Evolutionary conservation across 169 alveolate species (phyloP).

Genomic region (Plasmodium gallinaceum): DNA sequence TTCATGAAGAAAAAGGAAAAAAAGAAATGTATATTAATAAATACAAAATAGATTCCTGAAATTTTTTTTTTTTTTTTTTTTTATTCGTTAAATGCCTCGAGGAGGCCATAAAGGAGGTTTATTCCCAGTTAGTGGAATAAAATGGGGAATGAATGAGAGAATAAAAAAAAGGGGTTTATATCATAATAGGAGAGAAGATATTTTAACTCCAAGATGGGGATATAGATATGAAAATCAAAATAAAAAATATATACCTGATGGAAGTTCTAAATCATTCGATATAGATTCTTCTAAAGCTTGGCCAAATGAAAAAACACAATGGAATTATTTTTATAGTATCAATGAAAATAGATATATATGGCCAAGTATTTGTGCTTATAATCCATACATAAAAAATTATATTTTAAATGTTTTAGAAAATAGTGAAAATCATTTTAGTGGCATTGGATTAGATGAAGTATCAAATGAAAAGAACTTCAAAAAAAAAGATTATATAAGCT

Average conservation of each 20-base stretch:
- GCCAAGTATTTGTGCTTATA: constrained; percentile 82
- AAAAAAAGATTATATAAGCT: constrained; percentile 41
- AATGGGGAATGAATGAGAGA: constrained; percentile 80
- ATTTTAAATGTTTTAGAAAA: constrained; percentile 81
- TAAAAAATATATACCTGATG: constrained; percentile 75
- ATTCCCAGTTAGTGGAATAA: constrained; percentile 85
- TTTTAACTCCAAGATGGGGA: constrained; percentile 87
- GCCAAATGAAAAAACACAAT: constrained; percentile 79
- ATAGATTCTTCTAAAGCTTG: constrained; percentile 79
- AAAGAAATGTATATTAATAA: not conserved
- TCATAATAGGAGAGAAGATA: constrained; percentile 85
- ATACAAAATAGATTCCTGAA: no score
- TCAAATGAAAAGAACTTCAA: constrained; percentile 41
- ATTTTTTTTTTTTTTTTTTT: constrained; percentile 13
- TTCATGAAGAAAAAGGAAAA: not conserved
- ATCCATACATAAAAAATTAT: constrained; percentile 79
- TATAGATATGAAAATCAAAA: constrained; percentile 79
- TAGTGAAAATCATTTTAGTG: constrained; percentile 80
- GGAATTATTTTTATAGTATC: constrained; percentile 76
- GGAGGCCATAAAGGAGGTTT: constrained; percentile 76
- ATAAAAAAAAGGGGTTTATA: constrained; percentile 83
- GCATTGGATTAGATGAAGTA: constrained; percentile 78
- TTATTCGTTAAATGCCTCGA: constrained; percentile 55
- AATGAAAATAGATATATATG: constrained; percentile 82
- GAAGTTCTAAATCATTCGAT: constrained; percentile 80